Percentiles rank a stretch among this genome's conserved stretches.
Evolutionary conservation across 495 filamentous ascomycete species (phyloP).

Genomic region (Neurospora sp.): DNA sequence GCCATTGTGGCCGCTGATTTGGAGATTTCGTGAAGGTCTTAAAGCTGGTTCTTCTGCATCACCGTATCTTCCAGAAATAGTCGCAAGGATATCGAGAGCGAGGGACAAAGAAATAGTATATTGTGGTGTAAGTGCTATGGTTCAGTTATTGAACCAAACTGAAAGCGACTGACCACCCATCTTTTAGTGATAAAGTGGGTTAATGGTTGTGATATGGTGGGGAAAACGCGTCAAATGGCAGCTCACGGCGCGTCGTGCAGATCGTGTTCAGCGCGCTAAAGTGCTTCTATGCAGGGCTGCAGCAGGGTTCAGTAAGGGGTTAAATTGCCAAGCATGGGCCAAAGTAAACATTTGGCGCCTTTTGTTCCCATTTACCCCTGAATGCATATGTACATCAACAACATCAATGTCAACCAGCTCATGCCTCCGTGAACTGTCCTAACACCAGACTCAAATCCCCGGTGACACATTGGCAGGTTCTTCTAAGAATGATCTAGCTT

Average conservation of each 20-base stretch:
- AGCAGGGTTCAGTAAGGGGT: background rate
- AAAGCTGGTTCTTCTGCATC: background rate
- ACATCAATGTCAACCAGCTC: conserved; percentile 2
- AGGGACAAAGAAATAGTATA: background rate
- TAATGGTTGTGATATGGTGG: conserved; percentile 10
- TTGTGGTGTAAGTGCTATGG: background rate
- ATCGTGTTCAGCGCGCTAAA: background rate
- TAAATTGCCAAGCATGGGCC: background rate
- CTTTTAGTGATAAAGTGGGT: background rate
- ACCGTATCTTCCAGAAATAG: background rate
- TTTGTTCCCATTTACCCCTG: background rate
- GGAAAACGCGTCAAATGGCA: conserved; percentile 10
- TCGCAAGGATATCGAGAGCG: background rate
- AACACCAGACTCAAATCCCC: background rate
- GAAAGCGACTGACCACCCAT: background rate
- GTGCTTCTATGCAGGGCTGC: background rate
- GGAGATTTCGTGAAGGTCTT: background rate
- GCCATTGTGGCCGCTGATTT: conserved; percentile 30
- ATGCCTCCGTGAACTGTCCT: background rate
- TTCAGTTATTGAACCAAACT: background rate
- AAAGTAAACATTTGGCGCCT: background rate
- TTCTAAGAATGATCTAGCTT: background rate
- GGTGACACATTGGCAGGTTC: background rate
- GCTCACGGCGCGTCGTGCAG: conserved; percentile 1
- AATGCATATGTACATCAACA: background rate